Conservation (phyloP, 2,329 filamentous ascomycete genomes). For the Paramyrothecium sp. region DNA sequence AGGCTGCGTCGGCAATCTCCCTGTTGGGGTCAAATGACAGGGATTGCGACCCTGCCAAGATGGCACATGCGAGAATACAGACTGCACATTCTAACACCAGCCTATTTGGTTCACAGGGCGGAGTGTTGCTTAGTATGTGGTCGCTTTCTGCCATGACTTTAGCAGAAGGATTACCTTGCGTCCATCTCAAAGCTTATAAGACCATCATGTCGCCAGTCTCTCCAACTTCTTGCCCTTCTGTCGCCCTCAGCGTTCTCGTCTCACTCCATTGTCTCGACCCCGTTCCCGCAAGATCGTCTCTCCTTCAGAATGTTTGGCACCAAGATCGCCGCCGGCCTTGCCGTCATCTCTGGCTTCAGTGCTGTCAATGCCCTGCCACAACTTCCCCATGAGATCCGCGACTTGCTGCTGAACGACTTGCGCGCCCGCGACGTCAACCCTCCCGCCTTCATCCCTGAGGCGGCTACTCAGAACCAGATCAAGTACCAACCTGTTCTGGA, state of each 20-base stretch:
- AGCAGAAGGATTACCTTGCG: too few relatives aligned
- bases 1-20: too few relatives aligned
- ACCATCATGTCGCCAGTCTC: too few relatives aligned
- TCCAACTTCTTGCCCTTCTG: too few relatives aligned
- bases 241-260: not conserved
- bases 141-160: too few relatives aligned
- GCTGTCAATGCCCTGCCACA: not conserved
- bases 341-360: not conserved
- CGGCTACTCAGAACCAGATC: constrained; percentile 2
- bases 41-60: too few relatives aligned
- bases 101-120: too few relatives aligned
- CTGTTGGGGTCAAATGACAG: too few relatives aligned
- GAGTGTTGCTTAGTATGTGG: too few relatives aligned
- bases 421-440: not conserved
- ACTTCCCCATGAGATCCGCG: not conserved
- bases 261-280: not conserved
- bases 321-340: not conserved
- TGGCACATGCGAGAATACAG: too few relatives aligned
- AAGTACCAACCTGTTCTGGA: constrained; percentile 10
- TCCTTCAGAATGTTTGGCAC: not conserved
- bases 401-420: not conserved
- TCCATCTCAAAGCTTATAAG: too few relatives aligned
- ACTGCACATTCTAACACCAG: too few relatives aligned
- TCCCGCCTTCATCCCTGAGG: constrained; percentile 4
- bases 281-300: not conserved